A percentile compares a stretch with the other conserved stretches of the same genome.
Evolutionary conservation across 1,284 basidiomycete genomes (phyloP).

Genomic region (Puccinia triticina): DNA sequence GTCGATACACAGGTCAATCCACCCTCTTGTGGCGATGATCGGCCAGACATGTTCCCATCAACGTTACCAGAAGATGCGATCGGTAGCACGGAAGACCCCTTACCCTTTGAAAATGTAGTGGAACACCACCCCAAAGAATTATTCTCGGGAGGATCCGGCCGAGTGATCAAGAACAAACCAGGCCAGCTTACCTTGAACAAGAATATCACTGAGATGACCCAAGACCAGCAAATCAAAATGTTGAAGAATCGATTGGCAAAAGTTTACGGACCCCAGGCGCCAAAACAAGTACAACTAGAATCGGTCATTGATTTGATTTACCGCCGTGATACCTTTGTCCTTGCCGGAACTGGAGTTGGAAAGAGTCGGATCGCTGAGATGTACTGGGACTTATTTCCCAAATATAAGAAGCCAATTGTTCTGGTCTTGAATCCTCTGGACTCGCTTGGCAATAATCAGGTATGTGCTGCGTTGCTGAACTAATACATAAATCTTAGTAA

Average conservation of each 20-base stretch:
- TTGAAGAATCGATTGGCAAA: background rate
- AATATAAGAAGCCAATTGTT: too few species aligned
- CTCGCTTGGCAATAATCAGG: slow-evolving; percentile 11
- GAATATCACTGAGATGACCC: background rate
- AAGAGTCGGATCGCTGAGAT: too few species aligned
- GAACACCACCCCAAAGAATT: background rate
- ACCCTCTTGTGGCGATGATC: too few species aligned
- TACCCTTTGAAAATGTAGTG: background rate
- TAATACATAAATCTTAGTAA: background rate
- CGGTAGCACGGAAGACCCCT: too few species aligned
- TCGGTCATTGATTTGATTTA: background rate
- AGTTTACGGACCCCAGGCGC: background rate
- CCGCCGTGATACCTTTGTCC: too few species aligned
- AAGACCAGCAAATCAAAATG: background rate
- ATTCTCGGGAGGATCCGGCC: background rate
- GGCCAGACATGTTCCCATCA: too few species aligned
- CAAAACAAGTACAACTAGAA: background rate
- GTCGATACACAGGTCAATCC: too few species aligned
- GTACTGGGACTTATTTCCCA: too few species aligned
- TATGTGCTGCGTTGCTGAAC: background rate
- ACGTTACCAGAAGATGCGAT: too few species aligned
- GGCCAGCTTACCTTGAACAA: background rate
- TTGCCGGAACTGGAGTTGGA: too few species aligned
- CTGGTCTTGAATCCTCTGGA: too few species aligned
- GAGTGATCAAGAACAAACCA: too few species aligned